phyloP scores from a whole-genome alignment of 495 filamentous ascomycete genomes.

The Lindgomyces ingoldianus region DNA sequence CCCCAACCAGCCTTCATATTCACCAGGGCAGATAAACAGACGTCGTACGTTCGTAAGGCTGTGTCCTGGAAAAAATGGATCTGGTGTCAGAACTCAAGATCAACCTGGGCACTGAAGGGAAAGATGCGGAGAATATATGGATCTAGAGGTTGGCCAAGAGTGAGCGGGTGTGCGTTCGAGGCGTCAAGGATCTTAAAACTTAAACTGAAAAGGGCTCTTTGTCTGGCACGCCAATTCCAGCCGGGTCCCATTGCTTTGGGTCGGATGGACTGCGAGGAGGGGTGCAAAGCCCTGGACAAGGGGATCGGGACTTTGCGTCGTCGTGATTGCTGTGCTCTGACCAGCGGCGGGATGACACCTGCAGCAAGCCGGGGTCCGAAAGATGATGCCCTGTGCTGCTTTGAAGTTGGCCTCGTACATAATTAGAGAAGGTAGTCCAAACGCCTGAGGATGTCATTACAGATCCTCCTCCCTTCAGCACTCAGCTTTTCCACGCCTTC shows the following conservation, averaged over 20 bases:
- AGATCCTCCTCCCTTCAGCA: neutral
- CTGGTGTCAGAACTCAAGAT: no score
- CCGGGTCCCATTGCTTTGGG: constrained; percentile 2
- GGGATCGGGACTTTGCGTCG: neutral
- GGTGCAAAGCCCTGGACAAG: no score
- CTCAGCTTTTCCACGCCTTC: neutral
- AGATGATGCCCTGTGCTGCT: neutral
- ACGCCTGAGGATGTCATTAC: neutral
- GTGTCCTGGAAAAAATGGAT: no score
- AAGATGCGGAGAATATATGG: neutral
- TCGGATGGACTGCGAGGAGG: no score
- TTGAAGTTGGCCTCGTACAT: neutral
- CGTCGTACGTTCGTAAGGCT: neutral
- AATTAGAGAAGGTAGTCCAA: neutral
- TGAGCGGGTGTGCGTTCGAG: neutral
- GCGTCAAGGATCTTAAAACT: neutral
- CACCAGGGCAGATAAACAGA: neutral
- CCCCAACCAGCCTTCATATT: neutral
- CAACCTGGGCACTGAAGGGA: neutral
- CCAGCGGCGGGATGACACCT: constrained; percentile 12
- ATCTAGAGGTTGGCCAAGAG: neutral
- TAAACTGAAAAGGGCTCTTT: neutral
- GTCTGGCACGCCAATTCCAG: neutral
- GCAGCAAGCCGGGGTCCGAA: constrained; percentile 27
- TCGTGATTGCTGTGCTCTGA: constrained; percentile 5